Base-by-base conservation (phyloP, 257 asterid genomes). In the Cruciata laevipes region DNA sequence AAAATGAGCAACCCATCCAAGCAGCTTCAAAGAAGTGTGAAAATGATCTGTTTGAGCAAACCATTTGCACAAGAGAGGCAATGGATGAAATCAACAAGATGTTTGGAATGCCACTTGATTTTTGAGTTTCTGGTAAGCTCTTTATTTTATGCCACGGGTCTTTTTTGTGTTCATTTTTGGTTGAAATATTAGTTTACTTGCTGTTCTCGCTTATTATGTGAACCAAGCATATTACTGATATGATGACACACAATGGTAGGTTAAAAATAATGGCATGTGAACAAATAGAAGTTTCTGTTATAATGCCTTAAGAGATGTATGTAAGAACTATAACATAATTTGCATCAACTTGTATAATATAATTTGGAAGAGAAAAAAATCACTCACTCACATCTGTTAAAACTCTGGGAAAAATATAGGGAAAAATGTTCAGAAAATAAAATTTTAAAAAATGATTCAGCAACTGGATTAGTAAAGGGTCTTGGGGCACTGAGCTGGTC, bases 31-130 rank as follows among this genome's bases (percentile, higher is more conserved):
- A 76, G 0, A 75, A 63, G 65, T 78, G 75, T 1, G 80, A 79
- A 57, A 72, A 68, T 72, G 96, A 84, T 75, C 72, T 89, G 80
- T 89, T 84, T 63, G 97, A 92, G 75, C 82, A 78, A 79, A 93
- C 97, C 31, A 31, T 88, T 53, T 86, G 94, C 85, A 90, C 97
- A 47, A 90, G 81, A 75, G 95, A 93, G 82, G 99, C 97, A 59
- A 85, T 88, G 83, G 94, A 66, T 68, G 96, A 93, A 76, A 93
- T 93, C 79, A 93, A 86, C 79, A 93, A 85, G 76, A 58, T 86
- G 84, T 90, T 93, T 67, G 81, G 94, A 12, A 90, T 88, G 92
- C 95, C 96, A 17, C 75, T 93, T 85, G 95, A 89, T 77, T 85
- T 89, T 79, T 93, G 75, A 86, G 70, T 63, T 65, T 70, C 69